phyloP scores from a whole-genome alignment of 2,329 filamentous ascomycete genomes.

The Cytospora leucostoma region DNA sequence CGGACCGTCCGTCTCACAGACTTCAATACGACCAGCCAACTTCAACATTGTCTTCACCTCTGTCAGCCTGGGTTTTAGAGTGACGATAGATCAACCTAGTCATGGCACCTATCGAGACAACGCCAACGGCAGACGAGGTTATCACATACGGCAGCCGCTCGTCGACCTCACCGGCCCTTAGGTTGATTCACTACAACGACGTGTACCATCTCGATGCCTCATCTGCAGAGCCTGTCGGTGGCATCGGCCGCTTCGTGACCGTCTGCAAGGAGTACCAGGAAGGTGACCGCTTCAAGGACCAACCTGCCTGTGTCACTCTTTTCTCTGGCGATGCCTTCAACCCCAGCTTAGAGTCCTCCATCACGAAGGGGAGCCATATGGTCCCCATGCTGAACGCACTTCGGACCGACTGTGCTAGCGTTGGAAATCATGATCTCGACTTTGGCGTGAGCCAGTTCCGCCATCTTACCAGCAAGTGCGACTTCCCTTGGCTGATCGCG shows the following conservation, averaged over 20 bases:
- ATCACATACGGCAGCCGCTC: constrained; percentile 38
- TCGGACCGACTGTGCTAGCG: constrained; percentile 76
- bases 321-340: constrained; percentile 95
- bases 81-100: neutral
- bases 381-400: constrained; percentile 78
- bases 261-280: constrained; percentile 74
- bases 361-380: constrained; percentile 91
- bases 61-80: neutral
- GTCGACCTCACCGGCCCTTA: constrained; percentile 61
- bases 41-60: neutral
- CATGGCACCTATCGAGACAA: constrained; percentile 24
- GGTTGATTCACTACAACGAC: constrained; percentile 90
- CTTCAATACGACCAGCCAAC: neutral
- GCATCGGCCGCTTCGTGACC: constrained; percentile 77
- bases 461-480: constrained; percentile 71
- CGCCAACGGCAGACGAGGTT: constrained; percentile 25
- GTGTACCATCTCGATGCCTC: constrained; percentile 82
- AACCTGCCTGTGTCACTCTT: constrained; percentile 70
- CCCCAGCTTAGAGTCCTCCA: constrained; percentile 81
- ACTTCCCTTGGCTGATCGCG: constrained; percentile 86
- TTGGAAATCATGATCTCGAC: constrained; percentile 91
- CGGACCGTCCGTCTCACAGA: neutral
- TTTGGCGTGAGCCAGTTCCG: constrained; percentile 83
- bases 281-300: constrained; percentile 59
- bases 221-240: constrained; percentile 81